phyloP scores from a whole-genome alignment of 78 protist genomes.

The Dictyostelium intermedium region DNA sequence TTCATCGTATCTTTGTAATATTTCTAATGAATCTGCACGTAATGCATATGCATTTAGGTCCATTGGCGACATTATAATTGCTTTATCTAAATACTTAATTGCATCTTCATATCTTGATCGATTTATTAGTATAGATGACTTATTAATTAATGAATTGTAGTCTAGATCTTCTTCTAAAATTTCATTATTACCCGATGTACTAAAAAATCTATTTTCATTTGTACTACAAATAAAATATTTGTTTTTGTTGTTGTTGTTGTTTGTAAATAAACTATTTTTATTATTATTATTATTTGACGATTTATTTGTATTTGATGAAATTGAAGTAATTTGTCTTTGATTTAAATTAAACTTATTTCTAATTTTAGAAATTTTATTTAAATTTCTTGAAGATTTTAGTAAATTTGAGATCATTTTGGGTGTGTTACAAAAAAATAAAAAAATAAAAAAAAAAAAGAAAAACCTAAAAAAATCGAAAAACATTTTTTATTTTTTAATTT shows the following conservation, averaged over 20 bases:
- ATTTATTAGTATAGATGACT: not conserved
- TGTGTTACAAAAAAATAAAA: not conserved
- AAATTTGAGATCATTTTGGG: not conserved
- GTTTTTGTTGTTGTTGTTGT: not conserved
- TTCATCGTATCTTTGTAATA: not conserved
- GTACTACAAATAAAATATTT: no score
- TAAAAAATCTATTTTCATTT: no score
- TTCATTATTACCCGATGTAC: no score
- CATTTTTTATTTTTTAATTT: no score
- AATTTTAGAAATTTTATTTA: not conserved
- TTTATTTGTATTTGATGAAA: not conserved
- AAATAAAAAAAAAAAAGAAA: no score
- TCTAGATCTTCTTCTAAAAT: not conserved
- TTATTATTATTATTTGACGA: not conserved
- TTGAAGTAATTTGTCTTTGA: not conserved
- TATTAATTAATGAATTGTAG: not conserved
- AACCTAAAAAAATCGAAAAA: no score
- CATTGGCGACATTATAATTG: not conserved
- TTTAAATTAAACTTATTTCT: not conserved
- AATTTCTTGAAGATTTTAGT: not conserved
- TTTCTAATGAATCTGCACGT: conserved; percentile 22
- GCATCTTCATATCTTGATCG: not conserved
- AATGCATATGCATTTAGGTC: conserved; percentile 40
- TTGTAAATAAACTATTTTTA: not conserved
- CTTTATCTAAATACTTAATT: not conserved